Evolutionary conservation across 441 rosid genomes (phyloP).

Genomic region (Gossypium gossypioides): DNA sequence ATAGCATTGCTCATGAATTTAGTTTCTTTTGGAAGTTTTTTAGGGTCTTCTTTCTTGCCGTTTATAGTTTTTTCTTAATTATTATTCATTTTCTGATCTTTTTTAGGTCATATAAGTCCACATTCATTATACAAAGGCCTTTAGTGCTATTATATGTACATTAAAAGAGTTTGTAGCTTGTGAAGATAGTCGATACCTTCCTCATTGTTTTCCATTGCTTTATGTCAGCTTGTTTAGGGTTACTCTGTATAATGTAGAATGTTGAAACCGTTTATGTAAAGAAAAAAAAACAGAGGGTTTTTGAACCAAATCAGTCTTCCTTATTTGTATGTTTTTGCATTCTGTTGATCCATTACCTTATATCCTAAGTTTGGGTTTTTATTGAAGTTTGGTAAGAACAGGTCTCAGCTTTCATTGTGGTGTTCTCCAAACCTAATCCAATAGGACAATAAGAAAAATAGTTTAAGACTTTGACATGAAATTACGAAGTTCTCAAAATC

Average conservation of each 20-base stretch:
- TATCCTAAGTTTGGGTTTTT: background rate
- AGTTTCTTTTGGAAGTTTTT: conserved; percentile 6
- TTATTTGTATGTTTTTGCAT: background rate
- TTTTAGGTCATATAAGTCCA: conserved; percentile 12
- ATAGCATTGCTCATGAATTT: conserved; percentile 13
- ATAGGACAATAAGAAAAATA: background rate
- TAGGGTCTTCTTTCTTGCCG: conserved; percentile 10
- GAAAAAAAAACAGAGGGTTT: background rate
- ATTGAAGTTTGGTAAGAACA: background rate
- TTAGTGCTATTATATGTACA: conserved; percentile 34
- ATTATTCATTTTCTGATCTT: conserved; percentile 17
- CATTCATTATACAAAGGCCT: conserved; percentile 22
- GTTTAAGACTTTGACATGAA: background rate
- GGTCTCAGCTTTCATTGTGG: background rate
- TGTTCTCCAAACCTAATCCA: background rate
- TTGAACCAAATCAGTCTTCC: background rate
- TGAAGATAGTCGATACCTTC: conserved; percentile 23
- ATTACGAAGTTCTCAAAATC: background rate
- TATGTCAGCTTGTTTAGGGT: background rate
- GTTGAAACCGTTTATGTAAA: conserved; percentile 1
- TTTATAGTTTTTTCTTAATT: conserved; percentile 15
- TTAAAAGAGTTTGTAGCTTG: conserved; percentile 30
- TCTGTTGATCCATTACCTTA: background rate
- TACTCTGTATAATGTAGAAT: background rate
- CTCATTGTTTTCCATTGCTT: background rate